Conservation (phyloP, 2,329 filamentous ascomycete genomes). For the Fusarium sp. region DNA sequence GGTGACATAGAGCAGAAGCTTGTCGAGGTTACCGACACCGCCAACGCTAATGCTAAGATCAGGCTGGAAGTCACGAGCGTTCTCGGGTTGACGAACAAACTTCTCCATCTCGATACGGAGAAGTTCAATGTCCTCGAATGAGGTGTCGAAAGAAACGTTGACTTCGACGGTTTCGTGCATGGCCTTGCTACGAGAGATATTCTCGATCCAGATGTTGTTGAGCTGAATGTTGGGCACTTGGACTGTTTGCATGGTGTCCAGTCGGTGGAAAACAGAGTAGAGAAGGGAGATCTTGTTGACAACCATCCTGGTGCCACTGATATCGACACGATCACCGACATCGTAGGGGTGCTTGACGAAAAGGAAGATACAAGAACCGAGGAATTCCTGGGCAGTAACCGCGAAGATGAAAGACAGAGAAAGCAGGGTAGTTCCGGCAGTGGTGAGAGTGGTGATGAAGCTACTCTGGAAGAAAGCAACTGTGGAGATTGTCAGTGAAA, state of each 20-base stretch:
- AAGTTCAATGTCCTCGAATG: conserved; percentile 88
- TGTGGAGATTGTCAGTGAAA: conserved; percentile 43
- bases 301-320: conserved; percentile 74
- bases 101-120: conserved; percentile 84
- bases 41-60: conserved; percentile 83
- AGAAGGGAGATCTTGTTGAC: conserved; percentile 96
- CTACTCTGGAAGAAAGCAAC: conserved; percentile 89
- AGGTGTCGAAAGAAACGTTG: conserved; percentile 85
- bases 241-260: conserved; percentile 81
- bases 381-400: conserved; percentile 89
- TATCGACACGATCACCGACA: conserved; percentile 92
- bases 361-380: conserved; percentile 98
- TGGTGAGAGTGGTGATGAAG: conserved; percentile 86
- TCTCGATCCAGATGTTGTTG: conserved; percentile 95
- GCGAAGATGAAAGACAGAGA: conserved; percentile 98
- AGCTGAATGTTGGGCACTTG: conserved; percentile 90
- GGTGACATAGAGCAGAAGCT: conserved; percentile 82
- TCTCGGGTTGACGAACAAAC: conserved; percentile 86
- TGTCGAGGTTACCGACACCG: conserved; percentile 86
- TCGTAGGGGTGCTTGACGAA: conserved; percentile 99
- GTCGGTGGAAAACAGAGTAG: conserved; percentile 89
- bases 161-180: conserved; percentile 89
- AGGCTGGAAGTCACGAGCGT: conserved; percentile 89
- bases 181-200: conserved; percentile 87
- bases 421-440: conserved; percentile 89